Percentiles rank a stretch among this genome's conserved stretches.
These are phyloP conservation scores for Agaricus bisporus DNA, from an alignment of 768 basidiomycete species.

Conservation along the genomic window DNA sequence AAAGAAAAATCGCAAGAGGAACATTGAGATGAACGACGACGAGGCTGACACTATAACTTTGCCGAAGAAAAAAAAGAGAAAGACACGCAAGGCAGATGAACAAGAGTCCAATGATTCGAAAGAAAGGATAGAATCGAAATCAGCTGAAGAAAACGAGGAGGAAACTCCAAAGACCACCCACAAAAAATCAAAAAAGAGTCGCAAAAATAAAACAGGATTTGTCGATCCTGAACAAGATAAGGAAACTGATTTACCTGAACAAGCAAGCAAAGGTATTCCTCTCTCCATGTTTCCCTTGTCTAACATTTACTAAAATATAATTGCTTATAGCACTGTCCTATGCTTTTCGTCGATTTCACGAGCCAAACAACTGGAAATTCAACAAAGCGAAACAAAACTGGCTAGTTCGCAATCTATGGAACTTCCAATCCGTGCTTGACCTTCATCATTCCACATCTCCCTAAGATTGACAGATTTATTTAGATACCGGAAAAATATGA, in stretches of 20 bases:
- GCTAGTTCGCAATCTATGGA: slow-evolving; percentile 64
- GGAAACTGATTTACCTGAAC: slow-evolving; percentile 16
- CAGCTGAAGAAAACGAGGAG: neutral
- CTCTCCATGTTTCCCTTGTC: neutral
- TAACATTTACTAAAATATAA: neutral
- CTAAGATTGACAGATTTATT: neutral
- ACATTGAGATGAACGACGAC: slow-evolving; percentile 5
- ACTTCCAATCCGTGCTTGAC: slow-evolving; percentile 34
- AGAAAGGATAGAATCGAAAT: neutral
- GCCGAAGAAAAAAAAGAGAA: slow-evolving; percentile 7
- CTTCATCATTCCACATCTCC: neutral
- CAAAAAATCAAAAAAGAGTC: slow-evolving; percentile 25
- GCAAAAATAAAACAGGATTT: slow-evolving; percentile 38
- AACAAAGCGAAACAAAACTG: slow-evolving; percentile 73
- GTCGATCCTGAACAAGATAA: slow-evolving; percentile 36
- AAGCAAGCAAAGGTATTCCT: slow-evolving; percentile 35
- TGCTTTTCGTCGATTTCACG: slow-evolving; percentile 47
- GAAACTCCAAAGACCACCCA: neutral
- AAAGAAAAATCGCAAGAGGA: slow-evolving; percentile 17
- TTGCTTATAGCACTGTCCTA: slow-evolving; percentile 36
- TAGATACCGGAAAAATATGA: slow-evolving; percentile 51
- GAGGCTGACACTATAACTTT: slow-evolving; percentile 10
- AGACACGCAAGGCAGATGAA: neutral
- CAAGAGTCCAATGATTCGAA: neutral
- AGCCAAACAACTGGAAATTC: slow-evolving; percentile 58